Conservation (phyloP, 225 moss, liverwort and hornwort species). For the Bryum argenteum region DNA sequence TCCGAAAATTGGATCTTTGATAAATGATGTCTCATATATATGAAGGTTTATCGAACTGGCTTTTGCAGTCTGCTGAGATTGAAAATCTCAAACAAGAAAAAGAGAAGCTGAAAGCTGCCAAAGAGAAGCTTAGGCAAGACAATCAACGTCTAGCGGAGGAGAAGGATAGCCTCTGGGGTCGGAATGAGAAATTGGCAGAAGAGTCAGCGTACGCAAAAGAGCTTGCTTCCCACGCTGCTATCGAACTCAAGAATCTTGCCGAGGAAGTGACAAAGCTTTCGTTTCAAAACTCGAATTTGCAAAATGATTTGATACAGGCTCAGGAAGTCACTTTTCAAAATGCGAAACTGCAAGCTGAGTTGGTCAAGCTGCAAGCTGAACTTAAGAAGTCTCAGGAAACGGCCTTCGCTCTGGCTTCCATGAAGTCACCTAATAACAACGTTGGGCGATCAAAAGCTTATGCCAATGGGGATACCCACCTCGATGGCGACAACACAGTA, state of each 20-base stretch:
- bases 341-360: constrained; percentile 81
- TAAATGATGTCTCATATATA: constrained; percentile 16
- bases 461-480: constrained; percentile 68
- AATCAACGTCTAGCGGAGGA: constrained; percentile 60
- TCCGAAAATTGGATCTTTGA: constrained; percentile 9
- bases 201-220: constrained; percentile 95
- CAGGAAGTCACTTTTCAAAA: constrained; percentile 70
- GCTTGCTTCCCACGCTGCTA: constrained; percentile 88
- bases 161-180: constrained; percentile 56
- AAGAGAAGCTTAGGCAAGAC: constrained; percentile 60
- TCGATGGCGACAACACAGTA: constrained; percentile 51
- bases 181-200: constrained; percentile 85
- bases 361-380: constrained; percentile 68
- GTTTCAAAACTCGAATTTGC: constrained; percentile 86
- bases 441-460: constrained; percentile 51
- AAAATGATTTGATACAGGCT: constrained; percentile 71
- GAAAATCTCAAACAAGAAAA: constrained; percentile 84
- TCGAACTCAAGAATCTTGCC: constrained; percentile 96
- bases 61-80: constrained; percentile 76
- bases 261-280: constrained; percentile 99
- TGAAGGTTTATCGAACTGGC: background rate
- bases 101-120: constrained; percentile 62
- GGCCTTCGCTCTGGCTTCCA: constrained; percentile 66
- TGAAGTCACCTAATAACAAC: constrained; percentile 45
- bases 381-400: constrained; percentile 80